These are phyloP conservation scores for Leccinum longicurvipes DNA, from an alignment of 768 basidiomycete species.

Conservation along the genomic window DNA sequence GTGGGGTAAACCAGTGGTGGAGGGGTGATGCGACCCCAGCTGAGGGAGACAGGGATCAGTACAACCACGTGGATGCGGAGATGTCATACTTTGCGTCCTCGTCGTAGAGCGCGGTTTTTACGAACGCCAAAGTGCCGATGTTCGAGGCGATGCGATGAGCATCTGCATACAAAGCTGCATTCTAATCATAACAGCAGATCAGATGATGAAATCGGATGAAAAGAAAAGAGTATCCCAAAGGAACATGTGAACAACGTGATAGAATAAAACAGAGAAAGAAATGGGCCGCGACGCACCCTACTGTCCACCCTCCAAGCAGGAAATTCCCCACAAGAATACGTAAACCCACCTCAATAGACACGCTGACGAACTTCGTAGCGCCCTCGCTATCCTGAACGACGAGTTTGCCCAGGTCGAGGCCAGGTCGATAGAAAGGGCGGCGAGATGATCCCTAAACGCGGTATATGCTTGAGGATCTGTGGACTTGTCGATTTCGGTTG, in stretches of 20 bases:
- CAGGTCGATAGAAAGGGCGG: conserved; percentile 80
- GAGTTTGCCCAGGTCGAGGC: no score
- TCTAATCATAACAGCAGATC: conserved; percentile 39
- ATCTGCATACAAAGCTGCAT: conserved; percentile 76
- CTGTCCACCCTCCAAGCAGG: background rate
- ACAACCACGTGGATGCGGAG: background rate
- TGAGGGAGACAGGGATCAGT: conserved; percentile 28
- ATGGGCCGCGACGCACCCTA: background rate
- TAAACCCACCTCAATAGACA: conserved; percentile 74
- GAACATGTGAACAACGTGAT: background rate
- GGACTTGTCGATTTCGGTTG: conserved; percentile 66
- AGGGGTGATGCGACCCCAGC: conserved; percentile 97
- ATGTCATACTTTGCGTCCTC: conserved; percentile 84
- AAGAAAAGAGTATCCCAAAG: background rate
- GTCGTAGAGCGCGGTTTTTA: conserved; percentile 95
- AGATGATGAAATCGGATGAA: conserved; percentile 1
- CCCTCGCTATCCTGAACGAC: conserved; percentile 99
- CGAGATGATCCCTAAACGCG: conserved; percentile 77
- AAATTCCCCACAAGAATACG: conserved; percentile 4
- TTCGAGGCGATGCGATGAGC: conserved; percentile 89
- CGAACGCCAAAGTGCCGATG: conserved; percentile 89
- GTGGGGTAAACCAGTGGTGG: conserved; percentile 79
- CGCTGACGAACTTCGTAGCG: conserved; percentile 95
- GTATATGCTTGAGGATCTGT: conserved; percentile 58
- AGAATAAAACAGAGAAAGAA: background rate